These are phyloP conservation scores for Aspergillus steynii DNA, from an alignment of 495 filamentous ascomycete species.

Conservation along the genomic window DNA sequence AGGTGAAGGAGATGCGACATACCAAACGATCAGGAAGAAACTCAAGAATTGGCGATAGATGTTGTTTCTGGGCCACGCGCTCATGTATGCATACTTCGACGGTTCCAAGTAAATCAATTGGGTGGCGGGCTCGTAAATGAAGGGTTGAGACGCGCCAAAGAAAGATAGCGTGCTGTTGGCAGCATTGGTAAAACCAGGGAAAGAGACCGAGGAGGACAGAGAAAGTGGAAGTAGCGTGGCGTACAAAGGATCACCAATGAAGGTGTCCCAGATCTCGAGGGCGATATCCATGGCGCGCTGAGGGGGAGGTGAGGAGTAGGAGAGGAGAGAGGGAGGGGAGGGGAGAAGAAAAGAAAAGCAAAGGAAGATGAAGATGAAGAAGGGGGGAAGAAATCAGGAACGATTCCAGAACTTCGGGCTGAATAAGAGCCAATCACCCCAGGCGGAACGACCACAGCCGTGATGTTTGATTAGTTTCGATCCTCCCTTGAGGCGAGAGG, in stretches of 20 bases:
- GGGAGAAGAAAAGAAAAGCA: not conserved
- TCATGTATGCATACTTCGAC: slow-evolving; percentile 76
- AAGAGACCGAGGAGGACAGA: slow-evolving; percentile 47
- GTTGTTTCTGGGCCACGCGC: slow-evolving; percentile 77
- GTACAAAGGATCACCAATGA: slow-evolving; percentile 80
- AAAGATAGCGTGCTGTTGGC: slow-evolving; percentile 44
- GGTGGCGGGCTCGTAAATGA: slow-evolving; percentile 73
- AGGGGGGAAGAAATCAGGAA: not conserved
- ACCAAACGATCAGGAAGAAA: slow-evolving; percentile 86
- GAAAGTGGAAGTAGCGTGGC: slow-evolving; percentile 66
- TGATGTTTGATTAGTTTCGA: slow-evolving; percentile 7
- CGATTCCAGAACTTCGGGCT: not conserved
- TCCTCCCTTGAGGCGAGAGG: not conserved
- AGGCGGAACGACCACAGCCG: slow-evolving; percentile 43
- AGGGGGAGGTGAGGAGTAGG: not conserved
- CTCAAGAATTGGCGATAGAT: slow-evolving; percentile 73
- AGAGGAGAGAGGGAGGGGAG: not conserved
- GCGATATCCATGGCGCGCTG: slow-evolving; percentile 77
- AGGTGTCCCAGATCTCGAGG: slow-evolving; percentile 82
- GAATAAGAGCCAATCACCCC: slow-evolving; percentile 31
- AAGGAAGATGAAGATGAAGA: slow-evolving; percentile 5
- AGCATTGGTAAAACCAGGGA: slow-evolving; percentile 41
- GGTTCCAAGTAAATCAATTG: slow-evolving; percentile 69
- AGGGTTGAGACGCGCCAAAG: slow-evolving; percentile 45
- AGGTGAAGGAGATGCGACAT: slow-evolving; percentile 26